phyloP scores from a whole-genome alignment of 352 stramenopile genomes.

The Phytophthora uliginosa region DNA sequence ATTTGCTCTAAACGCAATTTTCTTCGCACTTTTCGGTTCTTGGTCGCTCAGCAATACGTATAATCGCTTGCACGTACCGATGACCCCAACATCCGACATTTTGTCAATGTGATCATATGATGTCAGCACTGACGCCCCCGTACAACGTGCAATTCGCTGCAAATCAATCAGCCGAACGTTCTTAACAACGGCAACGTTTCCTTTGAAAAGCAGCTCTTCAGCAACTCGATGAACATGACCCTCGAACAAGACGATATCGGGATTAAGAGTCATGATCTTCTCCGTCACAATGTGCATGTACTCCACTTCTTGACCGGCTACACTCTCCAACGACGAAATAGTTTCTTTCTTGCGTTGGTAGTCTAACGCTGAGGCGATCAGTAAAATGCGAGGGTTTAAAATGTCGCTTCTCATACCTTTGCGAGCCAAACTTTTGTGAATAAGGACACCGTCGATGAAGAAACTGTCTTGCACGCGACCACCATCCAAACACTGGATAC shows the following conservation, averaged over 20 bases:
- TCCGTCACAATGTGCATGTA: slow-evolving; percentile 93
- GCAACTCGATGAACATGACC: slow-evolving; percentile 88
- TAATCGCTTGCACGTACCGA: slow-evolving; percentile 86
- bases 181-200: slow-evolving; percentile 86
- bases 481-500: slow-evolving; percentile 84
- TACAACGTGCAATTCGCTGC: slow-evolving; percentile 82
- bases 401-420: slow-evolving; percentile 90
- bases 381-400: slow-evolving; percentile 80
- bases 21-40: slow-evolving; percentile 76
- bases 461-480: slow-evolving; percentile 85
- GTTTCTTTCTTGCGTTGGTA: slow-evolving; percentile 89
- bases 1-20: slow-evolving; percentile 54
- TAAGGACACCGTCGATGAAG: slow-evolving; percentile 91
- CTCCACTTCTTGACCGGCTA: slow-evolving; percentile 87
- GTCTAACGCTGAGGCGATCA: slow-evolving; percentile 86
- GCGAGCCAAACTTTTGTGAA: slow-evolving; percentile 86
- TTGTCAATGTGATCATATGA: slow-evolving; percentile 92
- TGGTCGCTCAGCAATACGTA: slow-evolving; percentile 88
- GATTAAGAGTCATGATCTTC: slow-evolving; percentile 88
- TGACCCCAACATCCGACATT: slow-evolving; percentile 78
- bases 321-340: slow-evolving; percentile 86
- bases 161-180: slow-evolving; percentile 86
- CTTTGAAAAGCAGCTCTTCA: slow-evolving; percentile 83
- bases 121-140: slow-evolving; percentile 79
- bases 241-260: slow-evolving; percentile 89